phyloP scores from a whole-genome alignment of 129 eudicot genomes.

The Chrysanthemum makinoi region DNA sequence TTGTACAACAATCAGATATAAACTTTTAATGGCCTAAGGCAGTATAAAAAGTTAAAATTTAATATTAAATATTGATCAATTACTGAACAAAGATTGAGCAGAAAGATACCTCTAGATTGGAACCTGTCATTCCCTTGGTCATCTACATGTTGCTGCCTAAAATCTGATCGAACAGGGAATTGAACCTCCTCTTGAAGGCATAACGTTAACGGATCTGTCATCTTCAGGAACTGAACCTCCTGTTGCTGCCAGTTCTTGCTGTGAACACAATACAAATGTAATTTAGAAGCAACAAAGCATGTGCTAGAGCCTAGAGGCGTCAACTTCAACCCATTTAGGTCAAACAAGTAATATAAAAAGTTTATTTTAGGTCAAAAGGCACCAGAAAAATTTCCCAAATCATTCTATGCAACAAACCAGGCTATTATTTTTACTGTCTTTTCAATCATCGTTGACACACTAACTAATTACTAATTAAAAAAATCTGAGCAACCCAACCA shows the following conservation, averaged over 20 bases:
- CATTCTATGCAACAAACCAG: neutral
- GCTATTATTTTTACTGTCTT: no score
- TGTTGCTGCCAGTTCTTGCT: constrained; percentile 98
- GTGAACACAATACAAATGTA: constrained; percentile 20
- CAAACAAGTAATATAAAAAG: no score
- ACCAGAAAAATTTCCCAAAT: neutral
- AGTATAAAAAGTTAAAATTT: no score
- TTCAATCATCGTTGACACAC: no score
- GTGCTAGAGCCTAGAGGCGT: neutral
- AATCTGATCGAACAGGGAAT: no score
- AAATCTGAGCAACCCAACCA: neutral
- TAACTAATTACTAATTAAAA: neutral
- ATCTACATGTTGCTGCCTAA: no score
- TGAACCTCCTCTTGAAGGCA: no score
- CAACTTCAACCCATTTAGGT: neutral
- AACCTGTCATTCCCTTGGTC: constrained; percentile 67
- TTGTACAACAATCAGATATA: no score
- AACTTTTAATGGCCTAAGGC: no score
- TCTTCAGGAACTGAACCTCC: constrained; percentile 89
- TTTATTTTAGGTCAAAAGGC: neutral
- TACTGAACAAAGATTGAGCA: neutral
- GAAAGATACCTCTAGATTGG: constrained; percentile 66
- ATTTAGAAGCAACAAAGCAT: constrained; percentile 11
- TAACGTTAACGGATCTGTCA: constrained; percentile 22
- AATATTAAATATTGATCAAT: no score